phyloP scores from a whole-genome alignment of 2,329 filamentous ascomycete species.

The Aspergillus versicolor region DNA sequence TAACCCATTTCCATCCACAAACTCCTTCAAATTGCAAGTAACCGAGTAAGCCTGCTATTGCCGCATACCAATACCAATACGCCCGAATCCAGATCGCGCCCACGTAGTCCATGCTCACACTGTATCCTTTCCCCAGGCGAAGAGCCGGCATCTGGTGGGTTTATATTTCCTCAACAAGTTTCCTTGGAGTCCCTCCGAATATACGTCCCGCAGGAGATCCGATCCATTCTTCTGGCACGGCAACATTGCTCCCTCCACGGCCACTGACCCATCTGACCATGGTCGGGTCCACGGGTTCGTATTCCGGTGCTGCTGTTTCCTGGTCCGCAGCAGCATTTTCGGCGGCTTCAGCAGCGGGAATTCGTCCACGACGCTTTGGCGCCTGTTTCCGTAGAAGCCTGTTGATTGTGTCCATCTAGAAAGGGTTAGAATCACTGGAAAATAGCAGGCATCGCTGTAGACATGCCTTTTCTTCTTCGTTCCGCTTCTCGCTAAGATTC shows the following conservation, averaged over 20 bases:
- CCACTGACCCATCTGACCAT: slow-evolving; percentile 48
- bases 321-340: slow-evolving; percentile 43
- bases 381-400: slow-evolving; percentile 66
- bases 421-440: slow-evolving; percentile 16
- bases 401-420: slow-evolving; percentile 66
- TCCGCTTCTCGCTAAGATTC: slow-evolving; percentile 73
- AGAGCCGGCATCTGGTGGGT: neutral
- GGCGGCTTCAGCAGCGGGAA: slow-evolving; percentile 45
- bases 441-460: slow-evolving; percentile 21
- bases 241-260: slow-evolving; percentile 41
- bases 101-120: neutral
- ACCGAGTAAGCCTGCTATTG: slow-evolving; percentile 16
- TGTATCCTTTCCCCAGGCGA: no score
- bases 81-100: slow-evolving; percentile 21
- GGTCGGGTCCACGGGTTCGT: slow-evolving; percentile 42
- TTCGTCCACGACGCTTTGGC: slow-evolving; percentile 56
- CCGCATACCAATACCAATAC: slow-evolving; percentile 17
- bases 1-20: slow-evolving; percentile 4
- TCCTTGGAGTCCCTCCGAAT: slow-evolving; percentile 34
- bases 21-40: slow-evolving; percentile 8
- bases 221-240: slow-evolving; percentile 50
- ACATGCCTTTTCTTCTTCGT: slow-evolving; percentile 72
- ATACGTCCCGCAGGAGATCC: slow-evolving; percentile 42
- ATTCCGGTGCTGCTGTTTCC: slow-evolving; percentile 31
- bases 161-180: slow-evolving; percentile 42